Percentiles rank a stretch among this genome's conserved stretches.
These are phyloP conservation scores for Fusarium buharicum DNA, from an alignment of 2,329 filamentous ascomycete species.

Conservation along the genomic window DNA sequence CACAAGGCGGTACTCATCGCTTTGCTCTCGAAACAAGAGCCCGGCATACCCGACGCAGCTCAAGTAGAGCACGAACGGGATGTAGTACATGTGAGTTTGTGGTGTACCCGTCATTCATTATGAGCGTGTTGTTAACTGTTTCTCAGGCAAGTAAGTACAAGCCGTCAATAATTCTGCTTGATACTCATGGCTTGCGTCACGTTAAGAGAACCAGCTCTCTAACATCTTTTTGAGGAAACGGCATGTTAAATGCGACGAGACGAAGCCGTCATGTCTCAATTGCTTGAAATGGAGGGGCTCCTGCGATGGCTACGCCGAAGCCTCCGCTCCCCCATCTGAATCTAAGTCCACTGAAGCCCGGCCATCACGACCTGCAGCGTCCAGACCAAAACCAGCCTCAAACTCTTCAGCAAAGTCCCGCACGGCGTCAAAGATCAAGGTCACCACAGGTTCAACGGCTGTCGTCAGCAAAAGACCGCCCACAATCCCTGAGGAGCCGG, in stretches of 20 bases:
- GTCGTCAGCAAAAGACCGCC: constrained; percentile 49
- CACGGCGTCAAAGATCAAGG: constrained; percentile 27
- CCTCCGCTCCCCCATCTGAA: constrained; percentile 18
- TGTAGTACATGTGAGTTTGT: constrained; percentile 52
- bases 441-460: constrained; percentile 31
- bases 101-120: background rate
- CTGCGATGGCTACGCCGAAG: constrained; percentile 51
- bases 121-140: constrained; percentile 16
- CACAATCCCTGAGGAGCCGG: constrained; percentile 48
- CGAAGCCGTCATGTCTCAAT: constrained; percentile 54
- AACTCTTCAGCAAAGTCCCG: constrained; percentile 14
- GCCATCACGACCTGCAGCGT: constrained; percentile 13
- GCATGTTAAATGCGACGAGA: constrained; percentile 57
- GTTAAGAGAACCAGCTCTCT: constrained; percentile 14
- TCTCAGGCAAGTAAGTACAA: constrained; percentile 50
- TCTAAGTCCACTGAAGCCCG: constrained; percentile 9
- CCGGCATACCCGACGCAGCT: constrained; percentile 53
- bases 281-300: constrained; percentile 56
- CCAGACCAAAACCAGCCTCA: constrained; percentile 16
- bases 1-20: constrained; percentile 49
- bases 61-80: constrained; percentile 52
- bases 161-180: background rate
- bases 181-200: background rate
- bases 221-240: constrained; percentile 48
- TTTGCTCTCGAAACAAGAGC: constrained; percentile 53